A percentile compares a stretch with the other conserved stretches of the same genome.
Conservation (phyloP, 2,329 filamentous ascomycete genomes). For the Penicillium sp. region DNA sequence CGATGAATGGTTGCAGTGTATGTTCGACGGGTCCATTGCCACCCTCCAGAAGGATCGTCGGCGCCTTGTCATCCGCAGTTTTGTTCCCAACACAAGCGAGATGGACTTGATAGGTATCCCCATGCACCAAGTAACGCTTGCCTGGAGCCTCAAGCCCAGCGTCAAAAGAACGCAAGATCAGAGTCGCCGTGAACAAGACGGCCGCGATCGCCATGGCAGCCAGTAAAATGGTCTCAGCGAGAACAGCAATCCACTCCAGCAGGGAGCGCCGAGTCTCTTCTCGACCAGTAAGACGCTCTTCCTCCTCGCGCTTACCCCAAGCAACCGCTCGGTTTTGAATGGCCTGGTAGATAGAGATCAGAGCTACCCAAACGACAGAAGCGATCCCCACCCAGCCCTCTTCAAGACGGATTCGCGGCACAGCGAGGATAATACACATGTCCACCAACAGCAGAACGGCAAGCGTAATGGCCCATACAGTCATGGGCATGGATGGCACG, state of each 20-base stretch:
- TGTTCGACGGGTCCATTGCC: conserved; percentile 78
- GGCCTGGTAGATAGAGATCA: conserved; percentile 78
- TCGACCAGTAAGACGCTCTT: conserved; percentile 86
- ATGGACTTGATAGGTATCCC: conserved; percentile 81
- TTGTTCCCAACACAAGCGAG: conserved; percentile 77
- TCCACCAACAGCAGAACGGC: conserved; percentile 68
- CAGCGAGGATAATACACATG: conserved; percentile 74
- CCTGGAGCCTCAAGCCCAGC: conserved; percentile 72
- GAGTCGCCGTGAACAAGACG: conserved; percentile 73
- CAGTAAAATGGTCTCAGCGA: conserved; percentile 71
- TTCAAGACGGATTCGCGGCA: conserved; percentile 72
- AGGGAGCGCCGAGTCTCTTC: conserved; percentile 80
- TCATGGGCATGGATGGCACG: conserved; percentile 75
- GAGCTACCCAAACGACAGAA: conserved; percentile 77
- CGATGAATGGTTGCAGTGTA: conserved; percentile 76
- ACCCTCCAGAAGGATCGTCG: conserved; percentile 83
- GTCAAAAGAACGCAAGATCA: conserved; percentile 79
- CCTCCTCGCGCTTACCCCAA: conserved; percentile 91
- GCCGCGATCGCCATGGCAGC: conserved; percentile 66
- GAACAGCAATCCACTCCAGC: conserved; percentile 78
- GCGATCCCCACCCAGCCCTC: conserved; percentile 90
- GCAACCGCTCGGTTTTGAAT: conserved; percentile 77
- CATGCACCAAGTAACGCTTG: conserved; percentile 75
- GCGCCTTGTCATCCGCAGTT: conserved; percentile 57
- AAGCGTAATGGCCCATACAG: conserved; percentile 69